Conservation (phyloP, 73 alveolate species). For the Paramecium tetraurelia region DNA sequence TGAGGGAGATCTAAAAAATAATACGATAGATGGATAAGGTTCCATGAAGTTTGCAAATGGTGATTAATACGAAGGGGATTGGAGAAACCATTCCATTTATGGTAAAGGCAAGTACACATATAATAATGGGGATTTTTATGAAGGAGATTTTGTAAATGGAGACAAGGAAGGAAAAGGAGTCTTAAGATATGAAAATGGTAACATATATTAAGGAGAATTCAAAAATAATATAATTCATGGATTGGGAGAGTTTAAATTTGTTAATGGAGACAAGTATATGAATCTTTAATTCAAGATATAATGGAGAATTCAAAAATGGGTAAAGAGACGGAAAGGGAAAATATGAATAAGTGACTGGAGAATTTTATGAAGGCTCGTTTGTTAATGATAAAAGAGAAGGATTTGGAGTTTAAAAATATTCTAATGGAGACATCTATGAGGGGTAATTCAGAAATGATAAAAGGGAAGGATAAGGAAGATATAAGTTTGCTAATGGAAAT, state of each 20-base stretch:
- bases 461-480: conserved; percentile 43
- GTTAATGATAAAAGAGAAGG: conserved; percentile 92
- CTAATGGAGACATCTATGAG: neutral
- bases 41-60: conserved; percentile 67
- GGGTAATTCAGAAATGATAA: conserved; percentile 43
- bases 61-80: conserved; percentile 86
- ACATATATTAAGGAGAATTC: conserved; percentile 68
- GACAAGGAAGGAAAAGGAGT: conserved; percentile 82
- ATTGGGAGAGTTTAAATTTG: conserved; percentile 62
- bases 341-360: conserved; percentile 71
- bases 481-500: conserved; percentile 8
- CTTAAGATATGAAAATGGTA: conserved; percentile 75
- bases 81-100: conserved; percentile 69
- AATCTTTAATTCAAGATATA: neutral
- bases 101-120: conserved; percentile 66
- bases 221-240: conserved; percentile 66
- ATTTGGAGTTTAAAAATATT: conserved; percentile 63
- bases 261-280: conserved; percentile 52
- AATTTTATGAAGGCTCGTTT: conserved; percentile 92
- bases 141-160: conserved; percentile 82
- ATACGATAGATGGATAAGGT: neutral
- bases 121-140: conserved; percentile 61
- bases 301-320: conserved; percentile 79
- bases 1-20: conserved; percentile 4
- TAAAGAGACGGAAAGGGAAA: conserved; percentile 81